Conservation (phyloP, 352 stramenopile species). For the Aphanomyces astaci region DNA sequence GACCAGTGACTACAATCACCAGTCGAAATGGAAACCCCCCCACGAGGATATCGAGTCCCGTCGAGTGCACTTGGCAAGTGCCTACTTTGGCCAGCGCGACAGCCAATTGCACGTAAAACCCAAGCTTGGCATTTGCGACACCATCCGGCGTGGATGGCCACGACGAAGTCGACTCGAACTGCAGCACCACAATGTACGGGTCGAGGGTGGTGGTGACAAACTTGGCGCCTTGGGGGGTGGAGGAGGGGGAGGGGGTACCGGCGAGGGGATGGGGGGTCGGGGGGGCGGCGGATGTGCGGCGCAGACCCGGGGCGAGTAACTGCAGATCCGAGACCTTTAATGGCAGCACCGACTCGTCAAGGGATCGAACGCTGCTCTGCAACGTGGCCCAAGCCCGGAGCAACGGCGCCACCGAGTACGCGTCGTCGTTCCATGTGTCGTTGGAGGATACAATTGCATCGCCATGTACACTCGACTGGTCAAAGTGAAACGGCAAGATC, state of each 20-base stretch:
- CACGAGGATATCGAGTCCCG: constrained; percentile 71
- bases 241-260: constrained; percentile 39
- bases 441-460: constrained; percentile 70
- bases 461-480: constrained; percentile 24
- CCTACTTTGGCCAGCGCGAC: constrained; percentile 63
- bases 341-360: constrained; percentile 59
- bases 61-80: constrained; percentile 63
- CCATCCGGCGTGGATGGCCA: constrained; percentile 81
- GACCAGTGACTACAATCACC: constrained; percentile 51
- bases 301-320: constrained; percentile 69
- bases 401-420: constrained; percentile 31
- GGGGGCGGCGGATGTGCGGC: constrained; percentile 80
- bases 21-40: constrained; percentile 79
- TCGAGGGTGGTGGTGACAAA: constrained; percentile 60
- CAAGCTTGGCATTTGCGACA: constrained; percentile 74
- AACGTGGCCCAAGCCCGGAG: constrained; percentile 40
- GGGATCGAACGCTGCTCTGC: constrained; percentile 55
- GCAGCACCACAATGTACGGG: constrained; percentile 58
- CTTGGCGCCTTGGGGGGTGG: constrained; percentile 37
- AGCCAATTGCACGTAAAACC: constrained; percentile 84
- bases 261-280: constrained; percentile 79
- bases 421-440: constrained; percentile 46
- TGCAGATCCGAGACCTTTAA: constrained; percentile 78
- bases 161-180: constrained; percentile 78
- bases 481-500: constrained; percentile 59